Percentiles rank a stretch among this genome's conserved stretches.
Evolutionary conservation across 2,329 filamentous ascomycete species (phyloP).

Genomic region (Elsinoe fawcettii): DNA sequence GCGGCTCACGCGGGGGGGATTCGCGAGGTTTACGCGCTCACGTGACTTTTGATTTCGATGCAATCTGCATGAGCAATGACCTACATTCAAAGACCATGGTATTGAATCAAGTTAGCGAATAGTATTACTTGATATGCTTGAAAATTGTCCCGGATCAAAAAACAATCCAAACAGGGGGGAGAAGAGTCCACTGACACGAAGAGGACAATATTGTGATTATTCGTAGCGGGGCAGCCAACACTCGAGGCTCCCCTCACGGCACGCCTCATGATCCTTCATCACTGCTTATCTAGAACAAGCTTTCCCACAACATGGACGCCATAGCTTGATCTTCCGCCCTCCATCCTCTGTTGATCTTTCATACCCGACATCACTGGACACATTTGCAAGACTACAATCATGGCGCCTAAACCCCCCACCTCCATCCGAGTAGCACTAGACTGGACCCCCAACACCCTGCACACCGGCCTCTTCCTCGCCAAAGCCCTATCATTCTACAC

Average conservation of each 20-base stretch:
- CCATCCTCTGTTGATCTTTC: not conserved
- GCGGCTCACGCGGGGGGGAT: too few species aligned
- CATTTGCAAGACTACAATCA: not conserved
- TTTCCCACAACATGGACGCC: too few species aligned
- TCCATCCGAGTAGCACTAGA: slow-evolving; percentile 27
- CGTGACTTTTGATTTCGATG: too few species aligned
- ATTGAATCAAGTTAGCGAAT: too few species aligned
- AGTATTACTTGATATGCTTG: too few species aligned
- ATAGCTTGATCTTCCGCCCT: not conserved
- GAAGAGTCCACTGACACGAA: not conserved
- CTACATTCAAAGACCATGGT: too few species aligned
- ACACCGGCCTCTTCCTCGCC: slow-evolving; percentile 27
- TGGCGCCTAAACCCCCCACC: slow-evolving; percentile 13
- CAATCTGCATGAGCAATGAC: too few species aligned
- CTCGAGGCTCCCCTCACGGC: not conserved
- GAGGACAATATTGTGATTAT: not conserved
- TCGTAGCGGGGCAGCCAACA: not conserved
- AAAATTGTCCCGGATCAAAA: too few species aligned
- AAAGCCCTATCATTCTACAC: slow-evolving; percentile 22
- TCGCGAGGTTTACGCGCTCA: too few species aligned
- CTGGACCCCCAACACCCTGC: slow-evolving; percentile 31
- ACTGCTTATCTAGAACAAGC: not conserved
- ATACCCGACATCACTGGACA: too few species aligned
- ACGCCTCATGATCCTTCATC: not conserved
- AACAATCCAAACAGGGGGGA: not conserved